Base-by-base conservation (phyloP, 2,329 filamentous ascomycete genomes). In the Corniculantispora saksenae region DNA sequence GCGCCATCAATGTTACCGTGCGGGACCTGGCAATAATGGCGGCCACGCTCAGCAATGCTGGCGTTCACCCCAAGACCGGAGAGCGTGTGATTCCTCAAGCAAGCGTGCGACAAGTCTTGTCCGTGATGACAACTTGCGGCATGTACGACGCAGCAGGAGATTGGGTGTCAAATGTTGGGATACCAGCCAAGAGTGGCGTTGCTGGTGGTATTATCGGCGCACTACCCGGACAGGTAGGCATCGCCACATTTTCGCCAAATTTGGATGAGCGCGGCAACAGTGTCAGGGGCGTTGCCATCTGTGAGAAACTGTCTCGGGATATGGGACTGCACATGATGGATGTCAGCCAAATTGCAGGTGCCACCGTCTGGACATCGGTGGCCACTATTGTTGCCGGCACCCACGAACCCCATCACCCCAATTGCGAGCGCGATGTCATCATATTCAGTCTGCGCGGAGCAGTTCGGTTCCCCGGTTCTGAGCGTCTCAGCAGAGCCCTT, bases 101-200 rank as follows among this genome's bases (percentile, higher is more conserved):
- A 3, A 78, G 75, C 57, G 77, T 79, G 1, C 74, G 77, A 9
- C 77, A 79, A 53, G 76, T 79, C 0, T 70, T 79, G 2, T 79
- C 77, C 10, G 74, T 79, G 63, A 79, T 79, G 77, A 79, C 77
- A 0, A 79, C 77, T 1, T 79, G 77, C 51, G 77, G 77, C 35
- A 79, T 79, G 77, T 79, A 79, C 67, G 72, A 78, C 67, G 75
- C 76, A n/a, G 76, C 77, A 0, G 77, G 77, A 5, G 75, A 77
- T 57, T 79, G 77, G 77, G 74, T 79, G 1, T 77, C 76, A 8
- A 74, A 72, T 25, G 74, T 79, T 7, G 77, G 77, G 2, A 77
- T 79, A 35, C 77, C 76, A 0, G 77, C 77, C 19, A 79, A 79
- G 70, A 76, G 74, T 54, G 77, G 77, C 35, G 74, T 76, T 0